These are phyloP conservation scores for Ambrosiella beaveri DNA, from an alignment of 2,329 filamentous ascomycete species.

Conservation along the genomic window DNA sequence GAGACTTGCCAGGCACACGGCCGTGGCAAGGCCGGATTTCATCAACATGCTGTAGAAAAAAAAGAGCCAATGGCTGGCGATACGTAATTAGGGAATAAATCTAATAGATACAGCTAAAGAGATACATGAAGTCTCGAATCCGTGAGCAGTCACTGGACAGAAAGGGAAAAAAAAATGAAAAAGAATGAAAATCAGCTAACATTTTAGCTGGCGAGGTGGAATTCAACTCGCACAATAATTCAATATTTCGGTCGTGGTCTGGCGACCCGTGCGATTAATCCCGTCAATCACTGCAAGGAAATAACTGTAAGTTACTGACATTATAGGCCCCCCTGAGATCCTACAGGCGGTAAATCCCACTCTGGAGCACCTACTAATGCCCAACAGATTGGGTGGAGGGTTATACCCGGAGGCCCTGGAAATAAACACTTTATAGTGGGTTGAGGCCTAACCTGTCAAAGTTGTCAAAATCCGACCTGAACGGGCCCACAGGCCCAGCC, in stretches of 20 bases:
- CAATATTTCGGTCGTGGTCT: neutral
- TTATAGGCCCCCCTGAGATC: neutral
- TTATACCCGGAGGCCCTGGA: neutral
- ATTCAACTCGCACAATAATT: neutral
- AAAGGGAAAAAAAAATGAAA: neutral
- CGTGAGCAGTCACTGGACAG: neutral
- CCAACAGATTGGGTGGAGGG: too few species aligned
- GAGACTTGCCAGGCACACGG: neutral
- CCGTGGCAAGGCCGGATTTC: neutral
- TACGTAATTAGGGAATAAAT: too few species aligned
- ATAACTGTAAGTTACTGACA: too few species aligned
- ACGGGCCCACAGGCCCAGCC: too few species aligned
- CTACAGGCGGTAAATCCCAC: neutral
- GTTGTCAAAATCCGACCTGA: too few species aligned
- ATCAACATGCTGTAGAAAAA: neutral
- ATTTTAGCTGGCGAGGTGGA: neutral
- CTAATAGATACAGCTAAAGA: neutral
- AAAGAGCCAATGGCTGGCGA: neutral
- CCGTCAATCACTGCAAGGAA: too few species aligned
- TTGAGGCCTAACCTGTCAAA: neutral
- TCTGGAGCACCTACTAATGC: too few species aligned
- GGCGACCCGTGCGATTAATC: too few species aligned
- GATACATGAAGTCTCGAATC: neutral
- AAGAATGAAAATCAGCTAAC: neutral
- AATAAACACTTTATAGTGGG: neutral